A percentile compares a stretch with the other conserved stretches of the same genome.
Evolutionary conservation across 768 basidiomycete genomes (phyloP).

Genomic region (Naganishia vaughanmartiniae): DNA sequence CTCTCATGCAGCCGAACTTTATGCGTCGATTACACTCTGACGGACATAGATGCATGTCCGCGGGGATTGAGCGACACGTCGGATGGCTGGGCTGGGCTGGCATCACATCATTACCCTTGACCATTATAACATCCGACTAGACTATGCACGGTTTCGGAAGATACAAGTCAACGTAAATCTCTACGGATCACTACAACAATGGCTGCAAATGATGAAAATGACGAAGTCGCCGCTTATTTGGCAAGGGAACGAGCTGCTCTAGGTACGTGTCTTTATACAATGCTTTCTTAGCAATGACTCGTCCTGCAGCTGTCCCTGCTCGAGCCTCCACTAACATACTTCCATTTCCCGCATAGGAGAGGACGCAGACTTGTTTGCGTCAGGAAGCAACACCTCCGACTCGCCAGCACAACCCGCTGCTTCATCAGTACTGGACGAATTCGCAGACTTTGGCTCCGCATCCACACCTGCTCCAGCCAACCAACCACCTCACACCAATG

Average conservation of each 20-base stretch:
- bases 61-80: slow-evolving; percentile 14
- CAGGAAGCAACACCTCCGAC: neutral
- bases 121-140: neutral
- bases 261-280: slow-evolving; percentile 36
- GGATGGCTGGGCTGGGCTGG: neutral
- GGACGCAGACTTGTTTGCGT: slow-evolving; percentile 49
- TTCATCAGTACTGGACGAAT: slow-evolving; percentile 16
- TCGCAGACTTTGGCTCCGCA: slow-evolving; percentile 18
- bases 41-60: neutral
- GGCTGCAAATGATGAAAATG: slow-evolving; percentile 37
- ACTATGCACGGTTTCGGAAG: neutral
- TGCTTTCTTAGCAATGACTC: neutral
- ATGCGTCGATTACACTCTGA: neutral
- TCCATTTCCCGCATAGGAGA: slow-evolving; percentile 39
- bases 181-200: neutral
- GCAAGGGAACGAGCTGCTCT: slow-evolving; percentile 48
- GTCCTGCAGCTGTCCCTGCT: no score
- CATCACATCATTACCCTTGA: slow-evolving; percentile 22
- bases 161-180: neutral
- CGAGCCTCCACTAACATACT: neutral
- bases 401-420: slow-evolving; percentile 5
- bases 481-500: slow-evolving; percentile 25
- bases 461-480: slow-evolving; percentile 41
- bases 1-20: neutral
- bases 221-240: slow-evolving; percentile 51